phyloP scores from a whole-genome alignment of 208 protist genomes.

The Sergeia podlipaevii region DNA sequence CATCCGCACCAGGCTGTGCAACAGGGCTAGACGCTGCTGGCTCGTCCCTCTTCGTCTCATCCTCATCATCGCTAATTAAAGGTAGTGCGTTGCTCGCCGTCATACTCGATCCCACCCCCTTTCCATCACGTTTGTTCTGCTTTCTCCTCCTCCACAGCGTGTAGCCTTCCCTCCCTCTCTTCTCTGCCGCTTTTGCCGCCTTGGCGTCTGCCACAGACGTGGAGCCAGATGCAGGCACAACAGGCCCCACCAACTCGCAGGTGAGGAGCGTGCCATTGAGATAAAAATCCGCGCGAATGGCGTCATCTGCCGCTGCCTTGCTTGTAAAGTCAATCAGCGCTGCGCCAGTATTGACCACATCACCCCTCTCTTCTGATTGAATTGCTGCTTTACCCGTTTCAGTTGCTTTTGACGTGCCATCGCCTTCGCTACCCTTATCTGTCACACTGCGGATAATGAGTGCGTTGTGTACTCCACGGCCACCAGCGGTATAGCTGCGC shows the following conservation, averaged over 20 bases:
- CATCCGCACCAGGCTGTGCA: too few species aligned
- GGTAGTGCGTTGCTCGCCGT: too few species aligned
- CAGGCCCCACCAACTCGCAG: constrained; percentile 2
- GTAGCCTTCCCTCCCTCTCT: constrained; percentile 21
- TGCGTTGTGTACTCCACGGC: constrained; percentile 18
- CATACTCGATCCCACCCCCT: too few species aligned
- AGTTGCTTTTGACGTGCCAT: too few species aligned
- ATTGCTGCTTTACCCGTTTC: neutral
- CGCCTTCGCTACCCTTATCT: too few species aligned
- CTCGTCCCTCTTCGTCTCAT: too few species aligned
- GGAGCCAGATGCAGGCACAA: constrained; percentile 12
- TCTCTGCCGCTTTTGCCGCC: neutral
- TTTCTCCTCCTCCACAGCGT: too few species aligned
- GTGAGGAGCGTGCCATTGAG: constrained; percentile 1
- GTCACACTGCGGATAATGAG: constrained; percentile 20
- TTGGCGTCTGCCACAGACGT: neutral
- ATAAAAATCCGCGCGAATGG: constrained; percentile 11
- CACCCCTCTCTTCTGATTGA: neutral
- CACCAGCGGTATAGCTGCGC: constrained; percentile 20
- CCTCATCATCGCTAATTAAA: too few species aligned
- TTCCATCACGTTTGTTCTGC: too few species aligned
- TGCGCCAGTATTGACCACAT: constrained; percentile 12
- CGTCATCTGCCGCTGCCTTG: constrained; percentile 17
- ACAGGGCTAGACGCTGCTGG: too few species aligned
- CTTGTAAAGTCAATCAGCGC: constrained; percentile 34